phyloP scores from a whole-genome alignment of 164 flowering plant genomes.

The Annona cherimola region DNA sequence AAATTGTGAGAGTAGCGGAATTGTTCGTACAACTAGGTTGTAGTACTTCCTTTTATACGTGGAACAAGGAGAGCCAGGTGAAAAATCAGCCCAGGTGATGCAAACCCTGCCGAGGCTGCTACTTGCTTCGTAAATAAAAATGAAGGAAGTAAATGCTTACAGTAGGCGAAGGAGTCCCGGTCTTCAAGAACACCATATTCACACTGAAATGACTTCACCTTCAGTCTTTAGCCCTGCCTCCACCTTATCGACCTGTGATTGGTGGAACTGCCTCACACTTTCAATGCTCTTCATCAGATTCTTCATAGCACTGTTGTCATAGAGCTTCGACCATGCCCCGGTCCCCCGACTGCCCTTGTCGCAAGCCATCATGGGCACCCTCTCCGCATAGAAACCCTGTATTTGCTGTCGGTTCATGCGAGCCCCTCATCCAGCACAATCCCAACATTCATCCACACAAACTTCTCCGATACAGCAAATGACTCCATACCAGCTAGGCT shows the following conservation, averaged over 20 bases:
- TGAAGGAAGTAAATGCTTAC: slow-evolving; percentile 34
- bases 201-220: slow-evolving; percentile 81
- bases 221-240: slow-evolving; percentile 81
- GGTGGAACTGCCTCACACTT: slow-evolving; percentile 65
- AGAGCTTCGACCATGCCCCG: slow-evolving; percentile 96
- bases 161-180: slow-evolving; percentile 91
- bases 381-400: slow-evolving; percentile 80
- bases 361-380: slow-evolving; percentile 81
- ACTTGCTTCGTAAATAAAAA: no score
- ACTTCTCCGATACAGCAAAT: no score
- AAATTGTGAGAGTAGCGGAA: not conserved
- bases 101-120: no score
- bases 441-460: no score
- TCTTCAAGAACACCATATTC: slow-evolving; percentile 79
- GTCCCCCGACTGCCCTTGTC: slow-evolving; percentile 80
- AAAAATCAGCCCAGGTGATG: no score
- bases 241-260: slow-evolving; percentile 86
- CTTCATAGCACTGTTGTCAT: slow-evolving; percentile 89
- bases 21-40: not conserved
- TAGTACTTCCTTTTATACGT: no score
- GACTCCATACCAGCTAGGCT: no score
- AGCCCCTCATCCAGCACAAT: no score
- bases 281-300: slow-evolving; percentile 87
- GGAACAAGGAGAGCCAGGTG: no score
- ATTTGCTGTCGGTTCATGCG: slow-evolving; percentile 14